Evolutionary conservation across 2,329 filamentous ascomycete species (phyloP), one percentile per base, ranked within the genome.

Genomic region (Zasmidium cellare): DNA sequence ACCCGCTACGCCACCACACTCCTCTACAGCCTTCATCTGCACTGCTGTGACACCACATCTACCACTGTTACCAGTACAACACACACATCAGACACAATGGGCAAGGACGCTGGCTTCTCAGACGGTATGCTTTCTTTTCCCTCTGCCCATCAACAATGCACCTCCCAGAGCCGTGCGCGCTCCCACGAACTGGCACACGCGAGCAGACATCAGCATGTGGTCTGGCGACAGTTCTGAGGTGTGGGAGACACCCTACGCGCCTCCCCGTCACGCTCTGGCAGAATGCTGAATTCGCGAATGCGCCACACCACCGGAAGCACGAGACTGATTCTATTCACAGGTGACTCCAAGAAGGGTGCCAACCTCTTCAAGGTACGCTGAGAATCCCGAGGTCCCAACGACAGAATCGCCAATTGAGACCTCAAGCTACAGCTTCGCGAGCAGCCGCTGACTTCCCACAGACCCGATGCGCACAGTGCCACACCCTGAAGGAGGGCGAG

Each of bases 401-500:
- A 14, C 35, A 41, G 16, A 16, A 5, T 14, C 49, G 48, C 20
- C 16, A 19, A 52, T 38, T 6, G 35, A 41, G 35, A 3, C 3
- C 3, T 3, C 7, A 14, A 41, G 16, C n/a, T 14, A 9, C 38
- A 23, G 46, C 41, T 41, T 12, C 46, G 20, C 19, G 35, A 57
- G 38, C 46, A 28, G 22, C 51, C 31, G 57, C 56, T 54, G 44
- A 56, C 59, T 50, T 25, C 23, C n/a, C 24, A 45, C 60, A 84
- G 85, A 97, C 92, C 70, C 89, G 94, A 78, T 99, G 94, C 84
- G 90, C 91, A 69, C 92, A 97, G 84, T 99, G 94, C 90, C 94
- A 99, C 85, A 97, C 91, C 79, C 83, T 96, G 77, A 92, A 96
- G 80, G 84, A 83, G 65, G 89, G 84, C 72, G 94, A 93, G 80